Evolutionary conservation across 2,329 filamentous ascomycete genomes (phyloP).

Genomic region (Arthrobotrys sphaeroides): DNA sequence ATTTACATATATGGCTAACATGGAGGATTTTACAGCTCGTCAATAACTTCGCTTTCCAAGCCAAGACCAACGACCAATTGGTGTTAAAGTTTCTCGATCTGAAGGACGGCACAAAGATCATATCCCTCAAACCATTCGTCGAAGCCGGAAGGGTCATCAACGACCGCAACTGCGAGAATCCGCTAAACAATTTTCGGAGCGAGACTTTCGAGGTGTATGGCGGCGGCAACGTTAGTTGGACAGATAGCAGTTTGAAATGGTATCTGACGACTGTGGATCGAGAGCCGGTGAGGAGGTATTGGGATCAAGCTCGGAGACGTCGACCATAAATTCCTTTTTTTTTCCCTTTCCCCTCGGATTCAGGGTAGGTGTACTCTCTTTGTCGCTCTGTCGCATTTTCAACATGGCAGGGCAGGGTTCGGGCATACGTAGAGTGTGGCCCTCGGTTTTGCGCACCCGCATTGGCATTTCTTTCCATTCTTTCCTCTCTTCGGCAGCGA

Average conservation of each 20-base stretch:
- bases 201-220: conserved; percentile 74
- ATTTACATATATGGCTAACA: not conserved
- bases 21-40: conserved; percentile 69
- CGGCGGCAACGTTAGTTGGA: conserved; percentile 84
- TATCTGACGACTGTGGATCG: conserved; percentile 85
- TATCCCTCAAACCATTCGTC: conserved; percentile 92
- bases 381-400: conserved; percentile 17
- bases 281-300: conserved; percentile 56
- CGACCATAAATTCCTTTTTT: not conserved
- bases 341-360: no score
- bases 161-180: conserved; percentile 78
- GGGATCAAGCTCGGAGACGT: conserved; percentile 29
- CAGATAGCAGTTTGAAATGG: conserved; percentile 81
- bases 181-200: conserved; percentile 81
- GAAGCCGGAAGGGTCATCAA: conserved; percentile 79
- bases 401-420: conserved; percentile 20
- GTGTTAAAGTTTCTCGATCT: conserved; percentile 91
- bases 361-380: not conserved
- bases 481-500: conserved; percentile 20
- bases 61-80: conserved; percentile 83
- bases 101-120: conserved; percentile 87
- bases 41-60: conserved; percentile 96
- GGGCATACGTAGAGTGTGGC: not conserved
- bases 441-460: conserved; percentile 7
- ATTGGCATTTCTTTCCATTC: conserved; percentile 26